Conservation (phyloP, 2,329 filamentous ascomycete species). For the Macroventuria anomochaeta region DNA sequence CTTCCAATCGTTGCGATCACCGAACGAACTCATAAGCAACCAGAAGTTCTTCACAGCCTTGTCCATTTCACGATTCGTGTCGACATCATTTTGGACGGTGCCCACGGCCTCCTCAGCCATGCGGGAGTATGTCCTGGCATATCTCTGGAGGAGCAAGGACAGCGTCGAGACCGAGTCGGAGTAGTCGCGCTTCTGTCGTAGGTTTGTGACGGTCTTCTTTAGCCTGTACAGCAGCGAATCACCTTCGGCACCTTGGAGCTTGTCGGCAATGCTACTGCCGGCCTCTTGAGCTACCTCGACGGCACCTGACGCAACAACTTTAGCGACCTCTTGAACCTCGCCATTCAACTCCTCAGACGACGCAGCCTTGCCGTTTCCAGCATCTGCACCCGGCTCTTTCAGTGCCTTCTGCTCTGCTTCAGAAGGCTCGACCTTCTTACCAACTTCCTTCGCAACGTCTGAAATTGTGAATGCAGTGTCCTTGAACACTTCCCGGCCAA, state of each 20-base stretch:
- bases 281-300: slow-evolving; percentile 63
- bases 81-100: slow-evolving; percentile 72
- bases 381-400: slow-evolving; percentile 59
- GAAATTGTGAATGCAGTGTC: slow-evolving; percentile 85
- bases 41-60: slow-evolving; percentile 80
- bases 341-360: slow-evolving; percentile 66
- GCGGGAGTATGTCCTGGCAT: slow-evolving; percentile 77
- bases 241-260: slow-evolving; percentile 74
- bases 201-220: slow-evolving; percentile 74
- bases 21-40: slow-evolving; percentile 80
- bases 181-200: slow-evolving; percentile 81
- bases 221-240: slow-evolving; percentile 76
- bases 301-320: slow-evolving; percentile 55
- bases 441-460: slow-evolving; percentile 75
- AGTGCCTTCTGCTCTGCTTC: slow-evolving; percentile 63
- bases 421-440: slow-evolving; percentile 74
- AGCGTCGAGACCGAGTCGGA: slow-evolving; percentile 83
- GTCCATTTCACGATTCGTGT: slow-evolving; percentile 76
- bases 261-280: slow-evolving; percentile 73
- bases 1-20: slow-evolving; percentile 76
- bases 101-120: slow-evolving; percentile 71
- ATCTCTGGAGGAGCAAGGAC: slow-evolving; percentile 76
- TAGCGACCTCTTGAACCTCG: slow-evolving; percentile 53
- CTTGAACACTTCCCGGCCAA: slow-evolving; percentile 83
- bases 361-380: slow-evolving; percentile 56